phyloP scores from a whole-genome alignment of 371 early-diverging fungal species.

The Actinomucor elegans region DNA sequence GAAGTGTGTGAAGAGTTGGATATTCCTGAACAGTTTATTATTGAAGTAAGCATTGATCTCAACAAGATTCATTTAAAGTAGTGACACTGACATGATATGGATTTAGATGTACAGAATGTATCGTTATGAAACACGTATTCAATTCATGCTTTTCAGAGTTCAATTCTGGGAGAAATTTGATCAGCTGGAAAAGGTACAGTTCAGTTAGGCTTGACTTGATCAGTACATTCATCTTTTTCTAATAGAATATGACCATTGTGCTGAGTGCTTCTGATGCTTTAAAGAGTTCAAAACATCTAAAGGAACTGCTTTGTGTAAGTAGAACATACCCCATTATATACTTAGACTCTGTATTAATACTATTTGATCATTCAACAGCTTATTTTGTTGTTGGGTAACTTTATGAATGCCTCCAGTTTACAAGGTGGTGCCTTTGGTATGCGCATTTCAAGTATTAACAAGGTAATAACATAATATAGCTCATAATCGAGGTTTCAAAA shows the following conservation, averaged over 20 bases:
- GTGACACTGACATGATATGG: no score
- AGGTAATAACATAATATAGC: constrained; percentile 24
- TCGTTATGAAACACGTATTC: constrained; percentile 48
- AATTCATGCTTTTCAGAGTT: constrained; percentile 45
- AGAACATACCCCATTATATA: not conserved
- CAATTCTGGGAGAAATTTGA: constrained; percentile 53
- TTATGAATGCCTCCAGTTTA: constrained; percentile 53
- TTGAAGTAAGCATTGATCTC: constrained; percentile 26
- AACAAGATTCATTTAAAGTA: no score
- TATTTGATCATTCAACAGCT: constrained; percentile 20
- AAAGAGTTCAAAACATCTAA: constrained; percentile 36
- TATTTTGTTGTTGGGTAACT: constrained; percentile 55
- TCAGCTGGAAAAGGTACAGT: constrained; percentile 27
- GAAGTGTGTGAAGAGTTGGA: constrained; percentile 48
- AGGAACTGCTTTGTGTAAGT: constrained; percentile 48
- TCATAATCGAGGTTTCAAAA: no score
- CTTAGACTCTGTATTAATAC: constrained; percentile 31
- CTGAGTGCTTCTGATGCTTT: constrained; percentile 44
- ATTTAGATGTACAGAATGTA: constrained; percentile 53
- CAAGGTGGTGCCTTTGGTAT: constrained; percentile 61
- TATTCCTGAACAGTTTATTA: constrained; percentile 55
- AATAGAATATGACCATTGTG: constrained; percentile 48
- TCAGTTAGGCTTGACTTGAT: no score
- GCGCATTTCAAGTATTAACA: constrained; percentile 43
- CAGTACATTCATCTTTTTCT: no score